Percentiles rank a stretch among this genome's conserved stretches.
These are phyloP conservation scores for Pythium scleroteichum DNA, from an alignment of 352 stramenopile species.

Conservation along the genomic window DNA sequence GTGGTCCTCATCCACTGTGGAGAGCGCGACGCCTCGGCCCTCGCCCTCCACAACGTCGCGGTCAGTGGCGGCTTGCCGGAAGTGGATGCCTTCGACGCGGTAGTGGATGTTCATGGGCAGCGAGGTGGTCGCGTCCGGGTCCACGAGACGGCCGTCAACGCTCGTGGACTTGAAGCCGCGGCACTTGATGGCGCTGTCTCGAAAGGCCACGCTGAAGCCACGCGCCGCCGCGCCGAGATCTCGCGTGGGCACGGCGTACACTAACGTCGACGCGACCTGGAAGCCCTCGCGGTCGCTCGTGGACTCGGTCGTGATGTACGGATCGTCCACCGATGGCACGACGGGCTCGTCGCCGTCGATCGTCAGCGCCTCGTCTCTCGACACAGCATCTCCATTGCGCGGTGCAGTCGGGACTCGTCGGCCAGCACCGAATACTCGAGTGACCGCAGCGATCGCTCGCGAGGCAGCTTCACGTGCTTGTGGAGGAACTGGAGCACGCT, in stretches of 20 bases:
- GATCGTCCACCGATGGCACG: background rate
- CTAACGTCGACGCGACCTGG: constrained; percentile 22
- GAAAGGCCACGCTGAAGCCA: constrained; percentile 27
- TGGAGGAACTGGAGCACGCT: constrained; percentile 10
- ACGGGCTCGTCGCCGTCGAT: background rate
- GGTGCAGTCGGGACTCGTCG: background rate
- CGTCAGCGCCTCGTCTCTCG: constrained; percentile 7
- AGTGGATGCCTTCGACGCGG: background rate
- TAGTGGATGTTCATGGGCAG: background rate
- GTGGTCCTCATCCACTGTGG: constrained; percentile 24
- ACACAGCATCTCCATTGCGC: constrained; percentile 1
- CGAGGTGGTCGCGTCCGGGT: constrained; percentile 7
- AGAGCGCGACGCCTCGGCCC: constrained; percentile 24
- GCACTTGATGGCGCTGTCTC: constrained; percentile 29
- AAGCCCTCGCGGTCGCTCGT: constrained; percentile 3
- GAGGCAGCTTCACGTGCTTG: constrained; percentile 15
- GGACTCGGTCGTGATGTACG: constrained; percentile 8
- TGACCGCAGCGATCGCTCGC: constrained; percentile 5
- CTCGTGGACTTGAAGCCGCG: constrained; percentile 24
- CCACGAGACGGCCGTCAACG: constrained; percentile 15
- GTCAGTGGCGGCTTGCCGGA: background rate
- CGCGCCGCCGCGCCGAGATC: constrained; percentile 17
- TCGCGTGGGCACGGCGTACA: constrained; percentile 41
- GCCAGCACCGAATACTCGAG: constrained; percentile 18
- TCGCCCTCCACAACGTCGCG: constrained; percentile 15